These are phyloP conservation scores for Fusarium anthophilum DNA, from an alignment of 2,329 filamentous ascomycete genomes.

Conservation along the genomic window DNA sequence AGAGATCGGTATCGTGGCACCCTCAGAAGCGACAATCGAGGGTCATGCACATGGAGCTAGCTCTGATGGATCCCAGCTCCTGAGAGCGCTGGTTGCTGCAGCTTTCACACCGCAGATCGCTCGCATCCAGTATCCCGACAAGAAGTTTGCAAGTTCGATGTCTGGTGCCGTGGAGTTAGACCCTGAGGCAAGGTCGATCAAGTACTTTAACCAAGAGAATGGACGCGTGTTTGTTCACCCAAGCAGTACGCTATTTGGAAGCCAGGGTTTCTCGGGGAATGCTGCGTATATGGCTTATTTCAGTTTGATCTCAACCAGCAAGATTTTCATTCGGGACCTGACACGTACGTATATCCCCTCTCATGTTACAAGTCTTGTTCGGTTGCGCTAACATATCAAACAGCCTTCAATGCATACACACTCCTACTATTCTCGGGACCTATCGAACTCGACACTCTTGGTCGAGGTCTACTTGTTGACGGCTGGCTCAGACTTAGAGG, in stretches of 20 bases:
- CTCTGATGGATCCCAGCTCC: slow-evolving; percentile 56
- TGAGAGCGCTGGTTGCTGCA: slow-evolving; percentile 76
- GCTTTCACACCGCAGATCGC: slow-evolving; percentile 88
- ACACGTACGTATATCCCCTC: slow-evolving; percentile 71
- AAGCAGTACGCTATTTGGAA: slow-evolving; percentile 84
- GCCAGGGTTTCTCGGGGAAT: slow-evolving; percentile 78
- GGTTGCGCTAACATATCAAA: slow-evolving; percentile 6
- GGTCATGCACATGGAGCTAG: slow-evolving; percentile 31
- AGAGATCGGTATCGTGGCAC: slow-evolving; percentile 81
- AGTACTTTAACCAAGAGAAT: slow-evolving; percentile 88
- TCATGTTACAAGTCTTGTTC: neutral
- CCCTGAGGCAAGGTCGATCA: slow-evolving; percentile 90
- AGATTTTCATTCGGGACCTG: slow-evolving; percentile 89
- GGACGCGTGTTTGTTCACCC: slow-evolving; percentile 94
- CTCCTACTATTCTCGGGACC: slow-evolving; percentile 87
- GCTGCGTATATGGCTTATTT: slow-evolving; percentile 89
- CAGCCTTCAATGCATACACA: slow-evolving; percentile 88
- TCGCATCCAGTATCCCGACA: slow-evolving; percentile 91
- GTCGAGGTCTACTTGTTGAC: slow-evolving; percentile 87
- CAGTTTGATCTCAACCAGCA: slow-evolving; percentile 88
- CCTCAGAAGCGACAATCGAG: slow-evolving; percentile 46
- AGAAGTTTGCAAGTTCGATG: slow-evolving; percentile 89
- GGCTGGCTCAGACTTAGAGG: slow-evolving; percentile 87
- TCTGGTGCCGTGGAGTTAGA: slow-evolving; percentile 93
- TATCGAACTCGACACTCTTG: slow-evolving; percentile 86